A percentile compares a stretch with the other conserved stretches of the same genome.
Evolutionary conservation across 1,139 yeast genomes (phyloP).

Genomic region (Nadsonia commutata): DNA sequence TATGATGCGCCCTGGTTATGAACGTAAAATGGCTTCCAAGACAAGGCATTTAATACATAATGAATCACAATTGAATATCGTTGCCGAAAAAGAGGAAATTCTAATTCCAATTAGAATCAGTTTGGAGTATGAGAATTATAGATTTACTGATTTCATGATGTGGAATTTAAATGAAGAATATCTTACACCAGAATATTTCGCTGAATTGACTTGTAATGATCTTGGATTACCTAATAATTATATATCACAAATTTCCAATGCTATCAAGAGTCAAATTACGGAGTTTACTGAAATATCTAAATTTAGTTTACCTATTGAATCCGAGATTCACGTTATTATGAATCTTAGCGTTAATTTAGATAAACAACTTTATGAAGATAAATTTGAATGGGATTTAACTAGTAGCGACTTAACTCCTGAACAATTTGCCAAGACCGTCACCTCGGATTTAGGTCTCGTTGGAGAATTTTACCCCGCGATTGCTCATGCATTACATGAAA

Average conservation of each 20-base stretch:
- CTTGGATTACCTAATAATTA: constrained; percentile 55
- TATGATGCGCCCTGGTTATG: constrained; percentile 14
- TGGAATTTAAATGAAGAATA: constrained; percentile 74
- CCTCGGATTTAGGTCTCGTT: constrained; percentile 67
- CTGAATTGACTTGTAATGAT: constrained; percentile 65
- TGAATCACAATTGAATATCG: constrained; percentile 21
- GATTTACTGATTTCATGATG: constrained; percentile 68
- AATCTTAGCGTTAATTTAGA: constrained; percentile 74
- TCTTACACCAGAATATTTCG: constrained; percentile 74
- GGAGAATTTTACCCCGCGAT: constrained; percentile 86
- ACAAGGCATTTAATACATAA: constrained; percentile 21
- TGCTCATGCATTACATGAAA: constrained; percentile 76
- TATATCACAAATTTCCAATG: constrained; percentile 50
- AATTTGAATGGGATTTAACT: constrained; percentile 83
- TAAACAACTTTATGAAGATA: constrained; percentile 76
- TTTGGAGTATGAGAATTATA: constrained; percentile 38
- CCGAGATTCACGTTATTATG: constrained; percentile 60
- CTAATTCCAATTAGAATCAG: constrained; percentile 70
- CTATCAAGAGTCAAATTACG: constrained; percentile 67
- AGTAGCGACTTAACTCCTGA: constrained; percentile 62
- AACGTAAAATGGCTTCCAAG: constrained; percentile 16
- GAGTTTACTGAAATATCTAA: constrained; percentile 56
- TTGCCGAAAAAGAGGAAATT: constrained; percentile 26
- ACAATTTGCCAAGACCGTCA: constrained; percentile 66
- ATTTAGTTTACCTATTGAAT: constrained; percentile 47